Percentiles rank a stretch among this genome's conserved stretches.
These are phyloP conservation scores for Saturnispora mendoncae DNA, from an alignment of 805 yeast species.

Conservation along the genomic window DNA sequence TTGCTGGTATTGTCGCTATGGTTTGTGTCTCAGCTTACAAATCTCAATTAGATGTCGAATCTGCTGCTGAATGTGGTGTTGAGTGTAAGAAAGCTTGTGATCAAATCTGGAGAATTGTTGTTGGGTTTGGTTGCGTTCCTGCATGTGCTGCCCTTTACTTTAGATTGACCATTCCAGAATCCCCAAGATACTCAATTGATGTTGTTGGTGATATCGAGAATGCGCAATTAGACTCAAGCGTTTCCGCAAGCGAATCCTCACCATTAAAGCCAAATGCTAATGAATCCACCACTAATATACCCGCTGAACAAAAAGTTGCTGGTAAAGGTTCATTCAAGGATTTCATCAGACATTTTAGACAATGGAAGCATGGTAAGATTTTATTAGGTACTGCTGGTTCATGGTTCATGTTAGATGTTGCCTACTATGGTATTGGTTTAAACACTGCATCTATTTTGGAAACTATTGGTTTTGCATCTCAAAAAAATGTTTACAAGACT, in stretches of 20 bases:
- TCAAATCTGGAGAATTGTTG: constrained; percentile 88
- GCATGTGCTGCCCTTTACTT: constrained; percentile 77
- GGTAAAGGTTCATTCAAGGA: constrained; percentile 77
- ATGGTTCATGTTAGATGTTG: constrained; percentile 88
- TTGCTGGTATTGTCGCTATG: constrained; percentile 79
- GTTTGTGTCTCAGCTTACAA: constrained; percentile 72
- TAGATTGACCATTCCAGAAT: constrained; percentile 91
- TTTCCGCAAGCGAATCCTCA: constrained; percentile 32
- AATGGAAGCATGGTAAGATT: constrained; percentile 84
- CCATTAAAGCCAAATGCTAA: constrained; percentile 13
- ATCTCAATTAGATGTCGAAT: constrained; percentile 43
- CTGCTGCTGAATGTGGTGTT: constrained; percentile 55
- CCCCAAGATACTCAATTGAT: constrained; percentile 84
- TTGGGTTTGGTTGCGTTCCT: constrained; percentile 89
- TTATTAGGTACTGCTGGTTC: constrained; percentile 84
- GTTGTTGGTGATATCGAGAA: constrained; percentile 48
- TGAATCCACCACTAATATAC: constrained; percentile 30
- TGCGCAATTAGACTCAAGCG: constrained; percentile 42
- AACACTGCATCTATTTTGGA: constrained; percentile 73
- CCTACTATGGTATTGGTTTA: constrained; percentile 81
- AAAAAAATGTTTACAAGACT: constrained; percentile 57
- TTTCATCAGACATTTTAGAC: constrained; percentile 61
- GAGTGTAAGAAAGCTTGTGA: constrained; percentile 73
- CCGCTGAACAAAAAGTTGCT: constrained; percentile 32
- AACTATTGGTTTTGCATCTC: constrained; percentile 77